These are phyloP conservation scores for Trichophaea hybrida DNA, from an alignment of 2,329 filamentous ascomycete genomes.

Conservation along the genomic window DNA sequence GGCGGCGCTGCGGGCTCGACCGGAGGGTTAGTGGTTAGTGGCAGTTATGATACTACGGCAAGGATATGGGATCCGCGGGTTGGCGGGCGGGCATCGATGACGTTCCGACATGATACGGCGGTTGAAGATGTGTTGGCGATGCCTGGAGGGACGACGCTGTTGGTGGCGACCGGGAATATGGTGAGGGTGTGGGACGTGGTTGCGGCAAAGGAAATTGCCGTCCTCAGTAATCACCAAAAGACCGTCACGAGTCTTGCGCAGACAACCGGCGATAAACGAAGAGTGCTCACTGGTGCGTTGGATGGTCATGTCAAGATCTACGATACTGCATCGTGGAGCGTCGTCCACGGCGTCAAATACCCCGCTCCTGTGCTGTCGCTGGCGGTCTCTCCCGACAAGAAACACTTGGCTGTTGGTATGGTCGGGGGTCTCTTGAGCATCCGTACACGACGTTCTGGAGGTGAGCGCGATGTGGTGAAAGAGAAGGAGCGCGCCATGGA, in stretches of 20 bases:
- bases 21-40: slow-evolving; percentile 58
- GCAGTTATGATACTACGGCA: slow-evolving; percentile 89
- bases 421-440: slow-evolving; percentile 83
- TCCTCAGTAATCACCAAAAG: slow-evolving; percentile 93
- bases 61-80: slow-evolving; percentile 79
- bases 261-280: slow-evolving; percentile 47
- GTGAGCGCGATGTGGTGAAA: slow-evolving; percentile 63
- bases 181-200: slow-evolving; percentile 88
- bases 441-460: slow-evolving; percentile 71
- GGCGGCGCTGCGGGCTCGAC: slow-evolving; percentile 25
- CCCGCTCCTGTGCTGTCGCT: slow-evolving; percentile 78
- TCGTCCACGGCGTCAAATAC: slow-evolving; percentile 90
- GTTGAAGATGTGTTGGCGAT: slow-evolving; percentile 81
- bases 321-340: slow-evolving; percentile 86
- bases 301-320: slow-evolving; percentile 97
- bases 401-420: slow-evolving; percentile 89
- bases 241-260: slow-evolving; percentile 65
- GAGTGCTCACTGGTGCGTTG: slow-evolving; percentile 73
- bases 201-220: slow-evolving; percentile 70
- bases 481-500: slow-evolving; percentile 52
- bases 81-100: slow-evolving; percentile 72
- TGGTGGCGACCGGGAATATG: slow-evolving; percentile 70
- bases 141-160: slow-evolving; percentile 69
- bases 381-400: slow-evolving; percentile 63
- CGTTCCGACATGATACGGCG: slow-evolving; percentile 57